These are phyloP conservation scores for Pestalotiopsis sp. DNA, from an alignment of 2,329 filamentous ascomycete species.

Conservation along the genomic window DNA sequence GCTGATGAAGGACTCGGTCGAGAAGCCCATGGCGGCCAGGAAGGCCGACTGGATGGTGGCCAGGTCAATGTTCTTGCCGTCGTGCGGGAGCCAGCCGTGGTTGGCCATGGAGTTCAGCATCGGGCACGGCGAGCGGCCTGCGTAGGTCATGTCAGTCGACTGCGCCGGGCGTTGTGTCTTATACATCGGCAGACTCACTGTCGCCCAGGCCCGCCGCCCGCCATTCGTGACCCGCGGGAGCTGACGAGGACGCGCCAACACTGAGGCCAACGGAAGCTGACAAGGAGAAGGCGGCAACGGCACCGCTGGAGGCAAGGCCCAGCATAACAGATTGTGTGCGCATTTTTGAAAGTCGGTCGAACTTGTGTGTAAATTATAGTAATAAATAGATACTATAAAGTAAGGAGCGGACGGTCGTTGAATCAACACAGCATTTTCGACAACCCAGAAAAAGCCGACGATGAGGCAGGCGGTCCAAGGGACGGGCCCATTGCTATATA, in stretches of 20 bases:
- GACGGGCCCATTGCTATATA: conserved; percentile 1
- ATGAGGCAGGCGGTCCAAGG: background rate
- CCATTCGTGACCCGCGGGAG: conserved; percentile 1
- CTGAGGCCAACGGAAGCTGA: background rate
- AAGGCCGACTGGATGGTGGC: conserved; percentile 1
- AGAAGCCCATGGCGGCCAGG: conserved; percentile 1
- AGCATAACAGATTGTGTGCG: background rate
- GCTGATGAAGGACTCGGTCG: background rate
- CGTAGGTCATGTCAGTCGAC: background rate
- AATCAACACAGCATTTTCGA: conserved; percentile 2
- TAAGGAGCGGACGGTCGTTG: background rate
- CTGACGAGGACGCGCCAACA: background rate
- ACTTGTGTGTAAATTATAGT: background rate
- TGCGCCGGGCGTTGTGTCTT: background rate
- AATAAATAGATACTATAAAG: background rate
- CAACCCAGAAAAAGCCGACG: background rate
- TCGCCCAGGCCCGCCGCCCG: background rate
- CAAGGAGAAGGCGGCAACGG: background rate
- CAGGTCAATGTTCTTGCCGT: conserved; percentile 13
- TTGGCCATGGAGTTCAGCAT: conserved; percentile 11
- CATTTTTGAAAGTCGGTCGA: background rate
- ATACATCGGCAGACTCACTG: background rate
- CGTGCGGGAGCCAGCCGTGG: conserved; percentile 5
- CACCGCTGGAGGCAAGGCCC: background rate
- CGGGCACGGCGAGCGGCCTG: conserved; percentile 10